These are phyloP conservation scores for Cucumis melo DNA, from an alignment of 306 rosid genomes.

Conservation along the genomic window DNA sequence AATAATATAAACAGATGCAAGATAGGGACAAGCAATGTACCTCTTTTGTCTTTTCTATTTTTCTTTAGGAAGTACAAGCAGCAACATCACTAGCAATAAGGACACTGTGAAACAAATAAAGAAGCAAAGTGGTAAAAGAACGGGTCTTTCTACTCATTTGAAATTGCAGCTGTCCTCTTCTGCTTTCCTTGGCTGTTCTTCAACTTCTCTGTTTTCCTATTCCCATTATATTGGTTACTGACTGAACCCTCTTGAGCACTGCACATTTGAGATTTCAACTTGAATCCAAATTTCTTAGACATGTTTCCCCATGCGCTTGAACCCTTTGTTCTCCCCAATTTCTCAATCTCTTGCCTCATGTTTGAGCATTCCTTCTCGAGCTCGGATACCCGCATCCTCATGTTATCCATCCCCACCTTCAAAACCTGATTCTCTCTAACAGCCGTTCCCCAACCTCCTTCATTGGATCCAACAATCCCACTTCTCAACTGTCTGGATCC, in stretches of 20 bases:
- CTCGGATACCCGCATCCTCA: slow-evolving; percentile 95
- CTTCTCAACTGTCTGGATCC: slow-evolving; percentile 84
- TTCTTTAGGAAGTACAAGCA: background rate
- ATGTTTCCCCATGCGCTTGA: slow-evolving; percentile 68
- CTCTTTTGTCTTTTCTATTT: background rate
- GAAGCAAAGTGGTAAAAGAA: background rate
- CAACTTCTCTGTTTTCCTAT: slow-evolving; percentile 49
- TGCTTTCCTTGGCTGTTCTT: slow-evolving; percentile 66
- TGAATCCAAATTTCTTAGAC: slow-evolving; percentile 81
- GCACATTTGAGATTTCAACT: slow-evolving; percentile 93
- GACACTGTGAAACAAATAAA: background rate
- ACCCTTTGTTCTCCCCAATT: slow-evolving; percentile 51
- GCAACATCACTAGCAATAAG: slow-evolving; percentile 1
- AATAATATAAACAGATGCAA: slow-evolving; percentile 4
- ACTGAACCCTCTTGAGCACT: slow-evolving; percentile 96
- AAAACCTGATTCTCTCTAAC: slow-evolving; percentile 92
- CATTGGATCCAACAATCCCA: slow-evolving; percentile 52
- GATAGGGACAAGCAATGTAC: slow-evolving; percentile 2
- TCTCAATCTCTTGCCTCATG: slow-evolving; percentile 96
- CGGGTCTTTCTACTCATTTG: slow-evolving; percentile 27
- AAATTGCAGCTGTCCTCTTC: slow-evolving; percentile 33
- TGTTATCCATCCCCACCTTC: slow-evolving; percentile 96
- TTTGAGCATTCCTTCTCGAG: slow-evolving; percentile 91
- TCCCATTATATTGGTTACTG: slow-evolving; percentile 46
- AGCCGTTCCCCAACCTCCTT: slow-evolving; percentile 90